Percentiles rank a stretch among this genome's conserved stretches.
Evolutionary conservation across 2,329 filamentous ascomycete genomes (phyloP).

Genomic region (Chaetothyriales sp.): DNA sequence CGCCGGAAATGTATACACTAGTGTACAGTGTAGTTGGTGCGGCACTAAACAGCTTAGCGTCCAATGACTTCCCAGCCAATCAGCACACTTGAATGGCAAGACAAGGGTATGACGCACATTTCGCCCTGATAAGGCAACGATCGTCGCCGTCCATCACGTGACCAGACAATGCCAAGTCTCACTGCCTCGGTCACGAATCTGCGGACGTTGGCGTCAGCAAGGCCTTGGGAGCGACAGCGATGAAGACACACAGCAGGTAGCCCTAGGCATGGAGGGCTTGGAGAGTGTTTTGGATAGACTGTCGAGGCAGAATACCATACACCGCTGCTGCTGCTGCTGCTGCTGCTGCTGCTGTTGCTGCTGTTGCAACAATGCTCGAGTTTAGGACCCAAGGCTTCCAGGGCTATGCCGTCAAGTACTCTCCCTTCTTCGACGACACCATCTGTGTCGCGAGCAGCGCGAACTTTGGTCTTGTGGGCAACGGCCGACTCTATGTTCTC

Average conservation of each 20-base stretch:
- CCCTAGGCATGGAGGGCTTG: not conserved
- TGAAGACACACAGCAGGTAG: not conserved
- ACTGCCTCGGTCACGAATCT: not conserved
- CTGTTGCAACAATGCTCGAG: slow-evolving; percentile 56
- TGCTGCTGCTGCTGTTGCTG: no score
- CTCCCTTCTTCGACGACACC: slow-evolving; percentile 90
- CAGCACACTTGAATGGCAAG: no score
- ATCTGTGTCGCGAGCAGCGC: slow-evolving; percentile 80
- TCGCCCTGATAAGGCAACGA: no score
- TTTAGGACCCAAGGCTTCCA: slow-evolving; percentile 89
- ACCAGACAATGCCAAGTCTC: not conserved
- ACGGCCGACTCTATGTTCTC: slow-evolving; percentile 75
- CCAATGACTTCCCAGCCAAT: no score
- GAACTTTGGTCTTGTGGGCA: slow-evolving; percentile 94
- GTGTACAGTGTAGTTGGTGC: no score
- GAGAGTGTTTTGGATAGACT: not conserved
- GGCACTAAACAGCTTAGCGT: no score
- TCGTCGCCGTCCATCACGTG: not conserved
- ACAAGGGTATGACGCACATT: no score
- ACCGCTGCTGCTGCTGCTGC: no score
- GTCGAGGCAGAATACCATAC: not conserved
- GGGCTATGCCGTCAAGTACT: slow-evolving; percentile 95
- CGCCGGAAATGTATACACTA: no score
- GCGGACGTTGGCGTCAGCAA: not conserved
- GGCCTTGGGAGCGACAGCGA: not conserved